phyloP scores from a whole-genome alignment of 495 filamentous ascomycete genomes.

The Usnea hakonensis region DNA sequence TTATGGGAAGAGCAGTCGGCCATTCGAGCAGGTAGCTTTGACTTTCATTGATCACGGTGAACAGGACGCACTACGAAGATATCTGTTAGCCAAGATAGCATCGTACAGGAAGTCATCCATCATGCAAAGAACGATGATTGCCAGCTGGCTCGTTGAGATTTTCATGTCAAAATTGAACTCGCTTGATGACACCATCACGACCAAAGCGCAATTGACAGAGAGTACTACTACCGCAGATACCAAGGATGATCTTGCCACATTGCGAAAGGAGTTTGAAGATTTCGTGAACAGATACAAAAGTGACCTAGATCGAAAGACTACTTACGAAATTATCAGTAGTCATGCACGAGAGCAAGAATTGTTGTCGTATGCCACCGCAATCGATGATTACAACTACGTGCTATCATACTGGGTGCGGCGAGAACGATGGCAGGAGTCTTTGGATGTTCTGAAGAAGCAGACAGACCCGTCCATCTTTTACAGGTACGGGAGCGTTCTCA shows the following conservation, averaged over 20 bases:
- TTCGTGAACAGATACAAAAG: slow-evolving; percentile 76
- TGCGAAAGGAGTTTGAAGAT: slow-evolving; percentile 74
- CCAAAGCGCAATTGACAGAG: slow-evolving; percentile 74
- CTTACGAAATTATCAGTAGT: slow-evolving; percentile 91
- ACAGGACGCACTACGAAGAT: slow-evolving; percentile 84
- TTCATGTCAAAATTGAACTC: slow-evolving; percentile 97
- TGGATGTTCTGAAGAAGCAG: slow-evolving; percentile 84
- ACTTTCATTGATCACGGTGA: slow-evolving; percentile 83
- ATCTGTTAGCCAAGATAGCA: slow-evolving; percentile 74
- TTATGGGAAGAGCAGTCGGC: slow-evolving; percentile 92
- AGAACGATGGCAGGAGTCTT: slow-evolving; percentile 84
- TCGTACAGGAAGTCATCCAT: slow-evolving; percentile 71
- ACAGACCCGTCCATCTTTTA: slow-evolving; percentile 90
- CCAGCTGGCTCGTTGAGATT: slow-evolving; percentile 88
- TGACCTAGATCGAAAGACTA: slow-evolving; percentile 83
- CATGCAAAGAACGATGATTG: slow-evolving; percentile 94
- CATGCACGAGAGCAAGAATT: slow-evolving; percentile 91
- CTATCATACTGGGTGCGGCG: slow-evolving; percentile 95
- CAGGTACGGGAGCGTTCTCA: slow-evolving; percentile 89
- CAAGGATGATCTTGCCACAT: slow-evolving; percentile 57
- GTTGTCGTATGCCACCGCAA: slow-evolving; percentile 76
- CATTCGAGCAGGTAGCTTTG: slow-evolving; percentile 90
- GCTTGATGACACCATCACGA: slow-evolving; percentile 87
- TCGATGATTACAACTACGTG: slow-evolving; percentile 90
- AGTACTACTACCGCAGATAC: slow-evolving; percentile 61